These are phyloP conservation scores for Warburgia ugandensis DNA, from an alignment of 164 flowering plant genomes.

Conservation along the genomic window DNA sequence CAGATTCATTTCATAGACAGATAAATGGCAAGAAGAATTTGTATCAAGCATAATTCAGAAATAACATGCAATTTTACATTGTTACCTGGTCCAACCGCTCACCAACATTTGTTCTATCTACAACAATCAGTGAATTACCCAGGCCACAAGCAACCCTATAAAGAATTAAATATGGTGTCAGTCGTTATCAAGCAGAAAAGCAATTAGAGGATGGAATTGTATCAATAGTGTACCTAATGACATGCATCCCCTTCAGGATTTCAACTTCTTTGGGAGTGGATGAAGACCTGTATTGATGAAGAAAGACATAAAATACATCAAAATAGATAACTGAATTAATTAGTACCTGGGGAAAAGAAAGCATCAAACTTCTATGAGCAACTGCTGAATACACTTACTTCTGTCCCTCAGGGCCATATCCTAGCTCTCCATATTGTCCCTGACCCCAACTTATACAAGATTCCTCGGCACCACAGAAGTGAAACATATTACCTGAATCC, in stretches of 20 bases:
- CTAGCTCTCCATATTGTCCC: conserved; percentile 87
- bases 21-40: too few relatives aligned
- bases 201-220: too few relatives aligned
- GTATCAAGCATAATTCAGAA: too few relatives aligned
- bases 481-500: conserved; percentile 86
- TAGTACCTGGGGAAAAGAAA: not conserved
- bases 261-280: conserved; percentile 90
- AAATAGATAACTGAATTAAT: not conserved
- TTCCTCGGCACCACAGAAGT: conserved; percentile 84
- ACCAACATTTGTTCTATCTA: conserved; percentile 64
- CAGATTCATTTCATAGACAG: too few relatives aligned
- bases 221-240: conserved; percentile 56
- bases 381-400: conserved; percentile 41
- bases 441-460: conserved; percentile 99
- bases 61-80: too few relatives aligned
- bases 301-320: not conserved
- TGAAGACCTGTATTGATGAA: conserved; percentile 57
- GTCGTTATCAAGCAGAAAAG: not conserved
- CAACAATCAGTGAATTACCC: conserved; percentile 80
- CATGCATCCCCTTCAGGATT: conserved; percentile 84
- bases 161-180: not conserved
- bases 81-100: conserved; percentile 87
- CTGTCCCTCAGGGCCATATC: conserved; percentile 85
- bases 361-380: not conserved
- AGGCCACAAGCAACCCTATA: conserved; percentile 92